Percentiles rank a stretch among this genome's conserved stretches.
Conservation (phyloP, 192 early-diverging fungal species). For the Phlyctochytrium arcticum region DNA sequence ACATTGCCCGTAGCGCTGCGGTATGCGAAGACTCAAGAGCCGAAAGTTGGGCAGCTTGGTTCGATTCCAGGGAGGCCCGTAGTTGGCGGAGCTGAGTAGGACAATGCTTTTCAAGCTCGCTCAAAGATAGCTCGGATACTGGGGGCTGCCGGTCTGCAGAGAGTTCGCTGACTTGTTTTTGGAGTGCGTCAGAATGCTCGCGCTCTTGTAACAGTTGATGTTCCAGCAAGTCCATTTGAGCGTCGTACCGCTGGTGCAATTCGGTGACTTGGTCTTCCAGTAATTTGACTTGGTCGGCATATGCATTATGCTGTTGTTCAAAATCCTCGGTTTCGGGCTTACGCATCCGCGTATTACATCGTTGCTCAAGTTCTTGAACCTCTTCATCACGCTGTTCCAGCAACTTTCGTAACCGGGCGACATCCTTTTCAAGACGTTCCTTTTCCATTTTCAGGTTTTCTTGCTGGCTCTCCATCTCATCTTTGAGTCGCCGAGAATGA, state of each 20-base stretch:
- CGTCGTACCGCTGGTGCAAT: background rate
- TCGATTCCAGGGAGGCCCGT: background rate
- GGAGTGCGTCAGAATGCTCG: background rate
- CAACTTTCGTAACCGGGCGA: background rate
- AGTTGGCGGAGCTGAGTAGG: constrained; percentile 4
- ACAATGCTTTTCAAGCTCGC: background rate
- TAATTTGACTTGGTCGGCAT: background rate
- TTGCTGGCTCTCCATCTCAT: constrained; percentile 10
- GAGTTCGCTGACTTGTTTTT: background rate
- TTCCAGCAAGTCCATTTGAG: background rate
- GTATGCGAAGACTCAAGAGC: background rate
- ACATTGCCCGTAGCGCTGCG: background rate
- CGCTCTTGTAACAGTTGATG: background rate
- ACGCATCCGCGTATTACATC: background rate
- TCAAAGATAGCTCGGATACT: background rate
- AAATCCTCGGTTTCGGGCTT: constrained; percentile 14
- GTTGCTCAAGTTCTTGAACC: constrained; percentile 1
- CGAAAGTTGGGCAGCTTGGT: background rate
- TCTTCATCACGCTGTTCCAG: constrained; percentile 12
- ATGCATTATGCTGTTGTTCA: constrained; percentile 12
- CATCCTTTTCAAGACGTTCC: constrained; percentile 13
- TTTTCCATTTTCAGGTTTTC: background rate
- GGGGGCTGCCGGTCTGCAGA: background rate
- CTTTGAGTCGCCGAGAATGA: background rate
- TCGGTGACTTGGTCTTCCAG: background rate